Evolutionary conservation across 495 filamentous ascomycete species (phyloP), one percentile per base, ranked within the genome.

Genomic region (Hamigera avellanea): DNA sequence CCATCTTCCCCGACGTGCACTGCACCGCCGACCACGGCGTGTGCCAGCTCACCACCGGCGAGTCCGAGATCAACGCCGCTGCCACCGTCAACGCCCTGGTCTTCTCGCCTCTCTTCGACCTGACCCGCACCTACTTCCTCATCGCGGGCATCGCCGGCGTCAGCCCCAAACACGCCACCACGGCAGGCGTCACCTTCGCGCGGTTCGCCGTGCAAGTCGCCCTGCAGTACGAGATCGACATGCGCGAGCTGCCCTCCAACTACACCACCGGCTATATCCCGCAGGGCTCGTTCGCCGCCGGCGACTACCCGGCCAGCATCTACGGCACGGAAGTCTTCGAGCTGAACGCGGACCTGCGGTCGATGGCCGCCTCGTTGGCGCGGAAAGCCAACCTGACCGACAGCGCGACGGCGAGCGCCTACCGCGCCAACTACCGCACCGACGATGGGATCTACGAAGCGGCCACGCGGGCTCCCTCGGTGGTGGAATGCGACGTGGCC

Each of bases 261-360:
- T 82, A 69, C 42, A 64, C 70, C 2, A 81, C 79, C 0, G 76
- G 78, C 12, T 86, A 86, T 45, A 57, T 85, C 15, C 66, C 78
- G 0, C 72, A 73, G 45, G 81, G 80, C 4, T 53, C 70, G 2
- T 42, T 53, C 6, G 33, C 23, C 18, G 75, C 80, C 1, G 47
- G 64, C 32, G 48, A 80, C 40, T 86, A 81, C 47, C 81, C 82
- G 0, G 49, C 49, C 31, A 65, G 41, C 33, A 67, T 81, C 49
- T 86, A 86, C 55, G 81, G 82, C 32, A 84, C 81, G 8, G 82
- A 87, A 55, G 81, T 85, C 17, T 78, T 82, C 54, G 81, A 86
- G 50, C 53, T 86, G 21, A 84, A 80, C 54, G 64, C 66, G 15
- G 62, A 64, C 5, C 67, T 86, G 1, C 71, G 76, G 14, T 54